Base-by-base conservation (phyloP, 2,329 filamentous ascomycete genomes). In the Fusarium decemcellulare region DNA sequence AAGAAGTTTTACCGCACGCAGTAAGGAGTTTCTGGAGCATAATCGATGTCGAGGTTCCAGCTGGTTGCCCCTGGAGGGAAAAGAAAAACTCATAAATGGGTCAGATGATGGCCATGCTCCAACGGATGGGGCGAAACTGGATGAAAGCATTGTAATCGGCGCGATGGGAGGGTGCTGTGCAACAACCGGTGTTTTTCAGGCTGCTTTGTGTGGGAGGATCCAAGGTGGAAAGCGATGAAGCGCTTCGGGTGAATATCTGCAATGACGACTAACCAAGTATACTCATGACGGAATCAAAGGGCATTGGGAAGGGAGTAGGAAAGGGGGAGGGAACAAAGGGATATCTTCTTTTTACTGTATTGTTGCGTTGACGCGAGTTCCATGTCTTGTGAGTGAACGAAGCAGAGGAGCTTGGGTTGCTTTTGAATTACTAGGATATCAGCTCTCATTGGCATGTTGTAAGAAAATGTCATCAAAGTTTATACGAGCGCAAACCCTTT, bases 1-100 rank as follows among this genome's bases (percentile, higher is more conserved):
- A 97, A 97, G 88, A 99, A 99, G 87, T 99, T 99, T 81, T 99
- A 99, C 79, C 85, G 90, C 66, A 91, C 90, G 64, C 89, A 91
- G 76, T 90, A 82, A 82, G 40, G 55, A 54, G 29, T 16, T 12
- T 36, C 11, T 30, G 23, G 27, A 15, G 30, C 36, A 59, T 46
- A 27, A 54, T 47, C 30, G 39, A 56, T 40, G 58, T 61, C 27
- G 65, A 57, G 58, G 58, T 52, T 58, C 57, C 40, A 43, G 54
- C 39, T 37, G 56, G 52, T 58, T 61, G 29, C 61, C 68, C 68
- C 57, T 65, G 68, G 65, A 66, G 65, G 68, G 65, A 68, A 44
- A 53, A 54, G 40, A 40, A 59, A 39, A 50, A 63, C 57, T 56
- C 61, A 61, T 53, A 54, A 37, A 39, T 46, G 57, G 62, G 54